Evolutionary conservation across 257 asterid species (phyloP).

Genomic region (Cynanchum wilfordii): DNA sequence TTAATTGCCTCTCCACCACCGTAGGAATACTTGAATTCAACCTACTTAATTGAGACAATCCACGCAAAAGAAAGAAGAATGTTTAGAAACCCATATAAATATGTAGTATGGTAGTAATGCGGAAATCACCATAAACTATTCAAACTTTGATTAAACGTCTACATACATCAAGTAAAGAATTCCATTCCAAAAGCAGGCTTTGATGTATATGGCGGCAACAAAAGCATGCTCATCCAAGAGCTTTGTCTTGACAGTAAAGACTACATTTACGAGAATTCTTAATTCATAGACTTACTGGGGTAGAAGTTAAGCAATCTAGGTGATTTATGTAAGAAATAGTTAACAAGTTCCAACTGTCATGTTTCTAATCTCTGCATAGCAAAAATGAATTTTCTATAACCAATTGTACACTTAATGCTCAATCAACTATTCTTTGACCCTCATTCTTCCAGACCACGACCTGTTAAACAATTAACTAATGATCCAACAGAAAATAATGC

Average conservation of each 20-base stretch:
- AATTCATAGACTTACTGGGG: neutral
- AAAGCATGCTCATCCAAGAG: neutral
- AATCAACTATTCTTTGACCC: neutral
- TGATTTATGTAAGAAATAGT: neutral
- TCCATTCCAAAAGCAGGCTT: neutral
- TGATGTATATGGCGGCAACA: neutral
- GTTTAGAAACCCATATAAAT: neutral
- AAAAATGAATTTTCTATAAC: neutral
- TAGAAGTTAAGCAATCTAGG: neutral
- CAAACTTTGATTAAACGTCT: neutral
- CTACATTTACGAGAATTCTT: neutral
- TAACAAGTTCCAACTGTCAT: neutral
- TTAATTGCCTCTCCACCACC: neutral
- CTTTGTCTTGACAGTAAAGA: neutral
- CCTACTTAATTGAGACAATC: neutral
- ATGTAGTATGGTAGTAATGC: neutral
- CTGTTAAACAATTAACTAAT: neutral
- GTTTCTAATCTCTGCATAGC: slow-evolving; percentile 4
- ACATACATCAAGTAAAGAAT: neutral
- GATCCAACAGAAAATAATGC: neutral
- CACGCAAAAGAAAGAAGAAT: neutral
- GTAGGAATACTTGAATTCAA: neutral
- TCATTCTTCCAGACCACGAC: neutral
- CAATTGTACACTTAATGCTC: neutral
- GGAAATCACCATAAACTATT: neutral